Conservation (phyloP, 108 stramenopile genomes). For the Cyclotella atomus region DNA sequence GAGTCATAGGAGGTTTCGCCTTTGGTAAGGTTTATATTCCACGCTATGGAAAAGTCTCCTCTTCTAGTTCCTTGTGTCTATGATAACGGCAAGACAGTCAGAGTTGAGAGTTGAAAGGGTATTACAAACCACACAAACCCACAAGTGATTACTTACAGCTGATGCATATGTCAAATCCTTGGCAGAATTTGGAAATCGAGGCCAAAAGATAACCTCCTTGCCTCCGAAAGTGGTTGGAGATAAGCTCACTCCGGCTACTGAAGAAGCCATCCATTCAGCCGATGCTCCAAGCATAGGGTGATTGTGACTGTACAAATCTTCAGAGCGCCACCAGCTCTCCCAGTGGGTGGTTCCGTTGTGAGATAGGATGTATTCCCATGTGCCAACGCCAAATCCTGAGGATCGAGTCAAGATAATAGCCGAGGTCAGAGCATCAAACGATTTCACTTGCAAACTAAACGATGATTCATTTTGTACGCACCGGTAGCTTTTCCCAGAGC, state of each 20-base stretch:
- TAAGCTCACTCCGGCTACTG: constrained; percentile 43
- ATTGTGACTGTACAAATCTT: constrained; percentile 44
- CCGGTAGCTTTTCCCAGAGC: constrained; percentile 27
- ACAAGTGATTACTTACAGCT: too few relatives aligned
- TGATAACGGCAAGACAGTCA: too few relatives aligned
- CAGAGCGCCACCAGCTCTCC: constrained; percentile 54
- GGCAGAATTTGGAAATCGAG: constrained; percentile 39
- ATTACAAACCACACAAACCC: too few relatives aligned
- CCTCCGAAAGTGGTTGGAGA: constrained; percentile 36
- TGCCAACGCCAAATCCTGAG: constrained; percentile 37
- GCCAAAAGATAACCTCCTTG: constrained; percentile 30
- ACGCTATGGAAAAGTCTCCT: constrained; percentile 40
- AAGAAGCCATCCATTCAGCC: constrained; percentile 51
- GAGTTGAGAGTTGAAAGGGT: too few relatives aligned
- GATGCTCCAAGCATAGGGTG: constrained; percentile 57
- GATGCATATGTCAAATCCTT: constrained; percentile 15
- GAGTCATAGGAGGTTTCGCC: constrained; percentile 11
- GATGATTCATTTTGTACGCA: too few relatives aligned
- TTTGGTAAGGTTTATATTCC: constrained; percentile 29
- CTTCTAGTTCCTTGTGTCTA: constrained; percentile 21
- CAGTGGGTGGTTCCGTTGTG: constrained; percentile 58
- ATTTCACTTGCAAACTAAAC: too few relatives aligned
- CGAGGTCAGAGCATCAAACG: too few relatives aligned
- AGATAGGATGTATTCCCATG: constrained; percentile 46
- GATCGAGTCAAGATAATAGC: too few relatives aligned